Conservation (phyloP, 106 monocot species). For the Dendrobium nobile region DNA sequence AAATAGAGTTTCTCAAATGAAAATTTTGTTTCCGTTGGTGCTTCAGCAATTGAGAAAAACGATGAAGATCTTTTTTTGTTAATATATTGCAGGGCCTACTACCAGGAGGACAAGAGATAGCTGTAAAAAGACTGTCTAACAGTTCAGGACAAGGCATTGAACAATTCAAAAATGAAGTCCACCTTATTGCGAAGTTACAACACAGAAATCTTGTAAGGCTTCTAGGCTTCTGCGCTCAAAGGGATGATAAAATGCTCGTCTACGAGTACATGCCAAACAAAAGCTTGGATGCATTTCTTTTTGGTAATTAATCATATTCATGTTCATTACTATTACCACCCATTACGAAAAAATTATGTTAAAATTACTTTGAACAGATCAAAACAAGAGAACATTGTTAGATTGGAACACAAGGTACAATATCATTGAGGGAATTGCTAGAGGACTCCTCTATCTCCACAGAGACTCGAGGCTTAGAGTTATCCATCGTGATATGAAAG, state of each 20-base stretch:
- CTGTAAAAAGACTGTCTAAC: constrained; percentile 9
- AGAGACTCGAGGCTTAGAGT: constrained; percentile 4
- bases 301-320: not conserved
- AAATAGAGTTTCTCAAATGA: too few relatives aligned
- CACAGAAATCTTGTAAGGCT: constrained; percentile 11
- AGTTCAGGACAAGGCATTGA: constrained; percentile 10
- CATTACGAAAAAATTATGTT: too few relatives aligned
- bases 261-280: constrained; percentile 15
- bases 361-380: not conserved
- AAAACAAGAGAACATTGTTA: not conserved
- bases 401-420: constrained; percentile 5
- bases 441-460: constrained; percentile 11
- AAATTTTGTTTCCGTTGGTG: too few relatives aligned
- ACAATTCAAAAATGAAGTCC: constrained; percentile 11
- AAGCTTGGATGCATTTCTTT: constrained; percentile 9
- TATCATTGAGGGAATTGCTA: constrained; percentile 10
- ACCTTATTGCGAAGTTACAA: constrained; percentile 1
- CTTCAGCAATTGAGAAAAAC: too few relatives aligned
- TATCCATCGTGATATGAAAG: constrained; percentile 13
- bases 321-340: not conserved
- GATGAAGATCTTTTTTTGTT: not conserved
- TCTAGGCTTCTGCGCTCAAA: not conserved
- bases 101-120: constrained; percentile 8
- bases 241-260: constrained; percentile 4
- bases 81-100: not conserved